Evolutionary conservation across 139 green algal genomes (phyloP), one percentile per base, ranked within the genome.

Genomic region (Penium margaritaceum): DNA sequence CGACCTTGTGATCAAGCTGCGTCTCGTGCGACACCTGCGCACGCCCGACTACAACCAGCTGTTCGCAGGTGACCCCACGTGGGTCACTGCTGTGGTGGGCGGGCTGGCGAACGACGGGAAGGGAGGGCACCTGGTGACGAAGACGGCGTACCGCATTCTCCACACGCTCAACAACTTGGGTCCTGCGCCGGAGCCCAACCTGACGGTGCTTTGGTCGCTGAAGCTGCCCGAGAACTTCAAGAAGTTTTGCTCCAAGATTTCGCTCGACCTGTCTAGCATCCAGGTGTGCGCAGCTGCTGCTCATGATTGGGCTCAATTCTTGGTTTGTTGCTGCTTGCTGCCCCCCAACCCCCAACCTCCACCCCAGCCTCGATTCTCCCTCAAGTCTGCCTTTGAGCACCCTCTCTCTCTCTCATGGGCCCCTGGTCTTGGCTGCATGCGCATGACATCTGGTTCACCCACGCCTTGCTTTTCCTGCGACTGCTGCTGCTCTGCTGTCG

Each of bases 41-140:
- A 89, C 88, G 21, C 85, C 86, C 5, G 87, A 91, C 73, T 92
- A 92, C 87, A 89, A 92, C 68, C 72, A 79, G 37, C 84, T 92
- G 38, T 92, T 92, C 75, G 85, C 87, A 0, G 87, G 88, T 21
- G 88, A 92, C 74, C 88, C 88, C 58, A 90, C 86, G 36, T 92
- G 88, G 88, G 87, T 90, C 17, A 92, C 88, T 7, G 67, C 39
- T 1, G 85, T 86, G 70, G 66, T 92, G 67, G 87, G 83, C 41
- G 88, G 88, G 60, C 74, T 78, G 12, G 80, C 85, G 46, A 51
- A 65, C 9, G 15, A 33, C 17, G 84, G 81, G 29, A 19, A 19
- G 29, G 71, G 61, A 1, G 21, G 35, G 15, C 66, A 84, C 83
- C 81, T 90, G 80, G 86, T 92, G 33, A 92, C 87, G 75, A 90